Percentiles rank a stretch among this genome's conserved stretches.
Conservation (phyloP, 768 basidiomycete species). For the Macrolepiota albuminosa region DNA sequence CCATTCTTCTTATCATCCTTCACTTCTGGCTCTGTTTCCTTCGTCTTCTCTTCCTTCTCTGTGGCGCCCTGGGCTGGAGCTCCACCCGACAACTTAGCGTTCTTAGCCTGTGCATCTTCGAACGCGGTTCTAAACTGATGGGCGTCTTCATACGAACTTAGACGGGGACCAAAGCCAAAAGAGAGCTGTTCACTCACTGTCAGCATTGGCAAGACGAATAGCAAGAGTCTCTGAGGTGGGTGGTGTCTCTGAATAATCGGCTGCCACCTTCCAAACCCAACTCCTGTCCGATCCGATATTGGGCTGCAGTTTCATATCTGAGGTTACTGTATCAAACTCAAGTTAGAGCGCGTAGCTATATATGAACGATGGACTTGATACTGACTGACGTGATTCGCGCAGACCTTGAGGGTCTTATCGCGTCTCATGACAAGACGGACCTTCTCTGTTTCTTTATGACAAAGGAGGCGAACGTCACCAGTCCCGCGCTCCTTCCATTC, state of each 20-base stretch:
- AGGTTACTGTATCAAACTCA: slow-evolving; percentile 50
- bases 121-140: slow-evolving; percentile 85
- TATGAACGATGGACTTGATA: slow-evolving; percentile 4
- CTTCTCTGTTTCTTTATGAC: slow-evolving; percentile 87
- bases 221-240: slow-evolving; percentile 94
- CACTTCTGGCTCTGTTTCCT: not conserved
- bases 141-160: slow-evolving; percentile 53
- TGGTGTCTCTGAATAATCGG: slow-evolving; percentile 90
- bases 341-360: not conserved
- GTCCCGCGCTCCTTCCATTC: slow-evolving; percentile 99
- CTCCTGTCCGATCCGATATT: slow-evolving; percentile 99
- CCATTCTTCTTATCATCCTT: slow-evolving; percentile 19
- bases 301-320: slow-evolving; percentile 92
- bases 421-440: slow-evolving; percentile 97
- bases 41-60: slow-evolving; percentile 22
- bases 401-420: slow-evolving; percentile 99
- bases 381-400: slow-evolving; percentile 93
- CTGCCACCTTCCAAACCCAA: slow-evolving; percentile 98
- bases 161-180: not conserved
- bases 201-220: slow-evolving; percentile 95
- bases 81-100: slow-evolving; percentile 37
- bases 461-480: slow-evolving; percentile 89
- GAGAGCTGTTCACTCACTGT: slow-evolving; percentile 57
- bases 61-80: slow-evolving; percentile 24
- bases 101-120: slow-evolving; percentile 75